phyloP scores from a whole-genome alignment of 148 eudicot genomes.

The Rhododendron kiyosumense region DNA sequence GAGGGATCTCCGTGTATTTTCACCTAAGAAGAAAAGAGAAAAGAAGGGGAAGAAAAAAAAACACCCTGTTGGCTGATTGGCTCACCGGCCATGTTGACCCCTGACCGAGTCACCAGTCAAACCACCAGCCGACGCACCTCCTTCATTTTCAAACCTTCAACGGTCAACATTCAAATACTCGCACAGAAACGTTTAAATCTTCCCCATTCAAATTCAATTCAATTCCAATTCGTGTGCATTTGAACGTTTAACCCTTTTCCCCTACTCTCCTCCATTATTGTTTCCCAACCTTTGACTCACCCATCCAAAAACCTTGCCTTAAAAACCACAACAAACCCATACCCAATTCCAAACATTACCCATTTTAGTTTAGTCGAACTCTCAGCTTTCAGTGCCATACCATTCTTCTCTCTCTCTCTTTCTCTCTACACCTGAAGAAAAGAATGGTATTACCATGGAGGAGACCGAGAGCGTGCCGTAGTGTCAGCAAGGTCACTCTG shows the following conservation, averaged over 20 bases:
- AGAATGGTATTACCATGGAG: constrained; percentile 49
- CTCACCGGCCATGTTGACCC: constrained; percentile 1
- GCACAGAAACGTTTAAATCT: not conserved
- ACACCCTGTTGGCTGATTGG: not conserved
- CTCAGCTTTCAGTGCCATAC: not conserved
- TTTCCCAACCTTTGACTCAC: constrained; percentile 18
- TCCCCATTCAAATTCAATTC: not conserved
- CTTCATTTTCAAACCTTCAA: constrained; percentile 41
- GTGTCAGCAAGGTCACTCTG: constrained; percentile 1
- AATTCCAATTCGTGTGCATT: not conserved
- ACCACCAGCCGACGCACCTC: not conserved
- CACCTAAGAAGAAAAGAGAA: too few species aligned
- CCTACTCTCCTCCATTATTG: not conserved
- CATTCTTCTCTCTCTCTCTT: not conserved
- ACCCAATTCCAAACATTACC: not conserved
- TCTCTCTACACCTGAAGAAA: not conserved
- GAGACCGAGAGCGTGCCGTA: constrained; percentile 29
- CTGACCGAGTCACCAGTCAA: constrained; percentile 10
- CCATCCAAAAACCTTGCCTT: not conserved
- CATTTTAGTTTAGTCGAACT: not conserved
- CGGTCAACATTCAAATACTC: constrained; percentile 43
- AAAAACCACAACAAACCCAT: not conserved
- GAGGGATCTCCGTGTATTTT: too few species aligned
- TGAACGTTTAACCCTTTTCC: constrained; percentile 3
- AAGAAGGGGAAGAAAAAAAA: too few species aligned